Percentiles rank a stretch among this genome's conserved stretches.
phyloP scores from a whole-genome alignment of 441 rosid genomes.

The Lepidium campestre region DNA sequence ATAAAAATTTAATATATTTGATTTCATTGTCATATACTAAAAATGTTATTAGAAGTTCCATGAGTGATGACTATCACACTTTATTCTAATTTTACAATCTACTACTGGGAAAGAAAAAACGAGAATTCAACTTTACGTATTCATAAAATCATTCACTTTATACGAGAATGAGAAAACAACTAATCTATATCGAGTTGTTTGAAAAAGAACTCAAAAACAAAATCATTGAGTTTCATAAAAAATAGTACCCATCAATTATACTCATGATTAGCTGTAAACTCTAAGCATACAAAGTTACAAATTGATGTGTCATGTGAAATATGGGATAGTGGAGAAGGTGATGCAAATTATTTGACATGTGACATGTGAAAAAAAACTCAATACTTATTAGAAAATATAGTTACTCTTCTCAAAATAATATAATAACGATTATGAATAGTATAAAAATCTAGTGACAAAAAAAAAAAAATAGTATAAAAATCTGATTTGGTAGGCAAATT shows the following conservation, averaged over 20 bases:
- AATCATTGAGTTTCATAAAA: background rate
- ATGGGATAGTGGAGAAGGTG: background rate
- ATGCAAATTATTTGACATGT: constrained; percentile 11
- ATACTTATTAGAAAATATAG: background rate
- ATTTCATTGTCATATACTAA: background rate
- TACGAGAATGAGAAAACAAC: background rate
- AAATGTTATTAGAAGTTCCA: background rate
- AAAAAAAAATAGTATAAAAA: too few species aligned
- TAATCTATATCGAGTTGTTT: background rate
- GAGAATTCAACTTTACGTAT: background rate
- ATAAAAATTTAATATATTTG: too few species aligned
- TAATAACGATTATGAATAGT: too few species aligned
- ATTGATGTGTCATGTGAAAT: background rate
- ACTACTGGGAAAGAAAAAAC: background rate
- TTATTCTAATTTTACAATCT: background rate
- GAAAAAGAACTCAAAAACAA: background rate
- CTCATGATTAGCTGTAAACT: constrained; percentile 17
- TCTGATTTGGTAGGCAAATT: too few species aligned
- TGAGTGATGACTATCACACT: background rate
- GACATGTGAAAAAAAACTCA: constrained; percentile 3
- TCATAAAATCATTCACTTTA: background rate
- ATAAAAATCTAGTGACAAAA: too few species aligned
- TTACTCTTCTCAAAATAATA: too few species aligned
- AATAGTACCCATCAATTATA: background rate
- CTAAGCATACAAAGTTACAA: background rate